These are phyloP conservation scores for Diplogelasinospora grovesii DNA, from an alignment of 495 filamentous ascomycete genomes.

Conservation along the genomic window DNA sequence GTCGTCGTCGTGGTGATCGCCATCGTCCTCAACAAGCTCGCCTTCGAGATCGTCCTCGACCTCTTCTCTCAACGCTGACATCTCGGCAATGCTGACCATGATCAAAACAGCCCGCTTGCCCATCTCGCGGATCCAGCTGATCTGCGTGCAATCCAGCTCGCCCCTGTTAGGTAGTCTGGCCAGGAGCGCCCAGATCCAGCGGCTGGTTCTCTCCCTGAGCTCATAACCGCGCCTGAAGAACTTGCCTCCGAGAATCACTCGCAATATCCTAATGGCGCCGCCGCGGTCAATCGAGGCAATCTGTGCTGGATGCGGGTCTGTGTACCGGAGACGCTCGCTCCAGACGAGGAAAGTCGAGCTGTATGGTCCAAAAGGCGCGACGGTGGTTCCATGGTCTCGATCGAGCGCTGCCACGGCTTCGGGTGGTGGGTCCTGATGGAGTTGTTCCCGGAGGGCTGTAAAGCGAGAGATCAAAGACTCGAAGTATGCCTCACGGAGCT, in stretches of 20 bases:
- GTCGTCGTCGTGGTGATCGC: conserved; percentile 17
- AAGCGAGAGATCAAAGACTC: conserved; percentile 55
- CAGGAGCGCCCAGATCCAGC: conserved; percentile 59
- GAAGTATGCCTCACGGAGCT: conserved; percentile 54
- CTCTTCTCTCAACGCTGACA: conserved; percentile 34
- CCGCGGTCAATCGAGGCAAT: conserved; percentile 61
- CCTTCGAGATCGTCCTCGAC: conserved; percentile 24
- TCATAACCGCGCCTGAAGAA: conserved; percentile 41
- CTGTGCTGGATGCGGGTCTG: conserved; percentile 61
- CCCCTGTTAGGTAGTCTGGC: conserved; percentile 51
- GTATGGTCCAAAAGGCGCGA: conserved; percentile 38
- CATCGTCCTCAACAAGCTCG: conserved; percentile 12
- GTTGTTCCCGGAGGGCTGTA: conserved; percentile 47
- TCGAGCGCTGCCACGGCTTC: conserved; percentile 46
- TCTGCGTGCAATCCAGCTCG: conserved; percentile 49
- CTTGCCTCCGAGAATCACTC: conserved; percentile 36
- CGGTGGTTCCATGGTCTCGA: conserved; percentile 49
- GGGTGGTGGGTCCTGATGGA: conserved; percentile 49
- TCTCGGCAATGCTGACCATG: conserved; percentile 44
- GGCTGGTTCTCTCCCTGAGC: conserved; percentile 42
- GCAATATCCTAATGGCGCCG: conserved; percentile 50
- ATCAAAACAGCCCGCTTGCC: conserved; percentile 52
- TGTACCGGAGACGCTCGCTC: conserved; percentile 40
- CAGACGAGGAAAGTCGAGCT: conserved; percentile 44
- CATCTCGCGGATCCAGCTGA: conserved; percentile 52